These are phyloP conservation scores for Hibiscus syriacus DNA, from an alignment of 345 rosid genomes.

Conservation along the genomic window DNA sequence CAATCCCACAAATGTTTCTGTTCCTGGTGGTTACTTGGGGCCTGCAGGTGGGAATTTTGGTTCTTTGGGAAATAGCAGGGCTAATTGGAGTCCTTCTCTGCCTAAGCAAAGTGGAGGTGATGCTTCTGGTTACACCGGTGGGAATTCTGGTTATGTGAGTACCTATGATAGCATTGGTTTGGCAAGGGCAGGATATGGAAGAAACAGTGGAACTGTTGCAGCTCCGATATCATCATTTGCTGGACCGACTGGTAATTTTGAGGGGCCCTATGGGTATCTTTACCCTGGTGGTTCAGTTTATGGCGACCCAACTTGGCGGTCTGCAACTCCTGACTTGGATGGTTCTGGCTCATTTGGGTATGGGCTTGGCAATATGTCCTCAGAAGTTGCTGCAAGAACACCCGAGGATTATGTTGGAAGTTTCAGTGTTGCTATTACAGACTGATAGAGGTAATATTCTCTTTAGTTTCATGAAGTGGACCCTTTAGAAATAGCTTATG, in stretches of 20 bases:
- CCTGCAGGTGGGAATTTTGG: background rate
- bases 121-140: background rate
- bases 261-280: background rate
- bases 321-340: slow-evolving; percentile 57
- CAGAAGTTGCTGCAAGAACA: slow-evolving; percentile 53
- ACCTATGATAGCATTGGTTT: slow-evolving; percentile 24
- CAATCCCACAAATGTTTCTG: background rate
- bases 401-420: slow-evolving; percentile 63
- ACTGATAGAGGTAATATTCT: slow-evolving; percentile 66
- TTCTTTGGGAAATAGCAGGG: background rate
- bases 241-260: background rate
- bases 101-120: background rate
- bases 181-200: background rate
- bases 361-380: slow-evolving; percentile 54
- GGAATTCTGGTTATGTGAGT: background rate
- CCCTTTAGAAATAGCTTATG: background rate
- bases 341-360: slow-evolving; percentile 54
- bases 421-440: slow-evolving; percentile 63
- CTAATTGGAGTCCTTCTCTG: background rate
- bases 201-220: background rate
- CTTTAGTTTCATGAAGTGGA: background rate
- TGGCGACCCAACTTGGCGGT: slow-evolving; percentile 53
- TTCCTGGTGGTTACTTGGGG: background rate
- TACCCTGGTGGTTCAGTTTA: background rate
- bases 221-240: background rate